Evolutionary conservation across 768 basidiomycete genomes (phyloP).

Genomic region (Naematelia aurantialba): DNA sequence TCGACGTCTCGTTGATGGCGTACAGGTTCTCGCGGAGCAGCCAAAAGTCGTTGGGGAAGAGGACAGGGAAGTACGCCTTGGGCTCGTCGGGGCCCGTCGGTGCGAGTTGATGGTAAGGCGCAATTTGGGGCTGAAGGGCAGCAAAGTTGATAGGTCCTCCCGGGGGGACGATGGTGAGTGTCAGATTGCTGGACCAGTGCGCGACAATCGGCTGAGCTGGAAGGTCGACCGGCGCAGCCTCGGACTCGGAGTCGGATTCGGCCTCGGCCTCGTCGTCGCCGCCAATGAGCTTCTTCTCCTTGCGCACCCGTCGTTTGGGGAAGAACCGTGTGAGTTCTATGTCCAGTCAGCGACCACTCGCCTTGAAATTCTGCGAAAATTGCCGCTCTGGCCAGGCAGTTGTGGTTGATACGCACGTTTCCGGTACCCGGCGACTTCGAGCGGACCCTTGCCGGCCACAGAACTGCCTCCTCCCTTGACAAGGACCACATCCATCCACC

Average conservation of each 20-base stretch:
- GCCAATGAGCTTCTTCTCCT: slow-evolving; percentile 73
- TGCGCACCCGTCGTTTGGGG: slow-evolving; percentile 66
- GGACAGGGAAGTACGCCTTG: slow-evolving; percentile 68
- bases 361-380: too few relatives aligned
- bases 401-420: slow-evolving; percentile 39
- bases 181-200: slow-evolving; percentile 84
- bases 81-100: slow-evolving; percentile 60
- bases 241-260: slow-evolving; percentile 25
- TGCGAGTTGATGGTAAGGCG: slow-evolving; percentile 63
- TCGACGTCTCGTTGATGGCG: slow-evolving; percentile 81
- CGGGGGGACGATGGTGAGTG: slow-evolving; percentile 78
- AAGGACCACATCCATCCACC: slow-evolving; percentile 45
- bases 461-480: slow-evolving; percentile 37
- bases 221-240: slow-evolving; percentile 38
- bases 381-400: background rate
- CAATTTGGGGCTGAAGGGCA: slow-evolving; percentile 23
- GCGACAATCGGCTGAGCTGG: slow-evolving; percentile 59
- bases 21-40: slow-evolving; percentile 69
- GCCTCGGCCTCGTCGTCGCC: slow-evolving; percentile 50
- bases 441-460: slow-evolving; percentile 11
- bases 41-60: slow-evolving; percentile 97
- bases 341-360: too few relatives aligned
- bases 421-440: slow-evolving; percentile 32
- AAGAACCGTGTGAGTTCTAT: slow-evolving; percentile 85
- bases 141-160: slow-evolving; percentile 54